These are phyloP conservation scores for Aspergillus conjunctus DNA, from an alignment of 495 filamentous ascomycete genomes.

Conservation along the genomic window DNA sequence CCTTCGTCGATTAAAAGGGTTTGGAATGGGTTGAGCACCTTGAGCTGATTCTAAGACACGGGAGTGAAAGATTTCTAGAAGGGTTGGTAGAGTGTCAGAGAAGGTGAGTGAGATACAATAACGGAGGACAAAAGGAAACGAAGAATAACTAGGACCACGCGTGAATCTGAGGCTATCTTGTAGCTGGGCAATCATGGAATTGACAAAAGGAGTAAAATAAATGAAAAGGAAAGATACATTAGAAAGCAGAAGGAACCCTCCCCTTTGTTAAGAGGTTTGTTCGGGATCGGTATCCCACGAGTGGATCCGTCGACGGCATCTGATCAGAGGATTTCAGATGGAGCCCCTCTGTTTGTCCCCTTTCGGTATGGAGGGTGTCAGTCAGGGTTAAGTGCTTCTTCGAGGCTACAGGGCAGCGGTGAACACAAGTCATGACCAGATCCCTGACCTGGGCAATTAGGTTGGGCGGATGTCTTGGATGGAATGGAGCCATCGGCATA, in stretches of 20 bases:
- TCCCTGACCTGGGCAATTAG: conserved; percentile 22
- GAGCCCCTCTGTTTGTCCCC: conserved; percentile 26
- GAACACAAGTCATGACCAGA: conserved; percentile 19
- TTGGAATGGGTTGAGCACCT: conserved; percentile 9
- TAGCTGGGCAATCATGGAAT: conserved; percentile 18
- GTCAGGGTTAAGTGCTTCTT: conserved; percentile 20
- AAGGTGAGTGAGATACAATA: conserved; percentile 17
- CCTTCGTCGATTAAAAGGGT: conserved; percentile 6
- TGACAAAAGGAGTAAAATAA: conserved; percentile 12
- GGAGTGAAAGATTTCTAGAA: conserved; percentile 26
- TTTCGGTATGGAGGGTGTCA: conserved; percentile 14
- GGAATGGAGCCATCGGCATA: conserved; percentile 22
- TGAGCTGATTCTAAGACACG: conserved; percentile 22
- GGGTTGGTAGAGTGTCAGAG: conserved; percentile 18
- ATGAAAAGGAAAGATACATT: conserved; percentile 12
- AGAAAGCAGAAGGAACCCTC: conserved; percentile 14
- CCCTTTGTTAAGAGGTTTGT: conserved; percentile 16
- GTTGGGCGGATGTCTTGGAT: conserved; percentile 30
- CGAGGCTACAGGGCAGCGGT: conserved; percentile 30
- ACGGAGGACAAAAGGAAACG: conserved; percentile 15
- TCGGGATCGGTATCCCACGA: conserved; percentile 11
- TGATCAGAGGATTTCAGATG: conserved; percentile 20
- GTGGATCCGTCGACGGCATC: conserved; percentile 26
- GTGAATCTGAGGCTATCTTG: conserved; percentile 14
- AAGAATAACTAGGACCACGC: conserved; percentile 10